Evolutionary conservation across 768 basidiomycete genomes (phyloP).

Genomic region (Phanerochaete carnosa): DNA sequence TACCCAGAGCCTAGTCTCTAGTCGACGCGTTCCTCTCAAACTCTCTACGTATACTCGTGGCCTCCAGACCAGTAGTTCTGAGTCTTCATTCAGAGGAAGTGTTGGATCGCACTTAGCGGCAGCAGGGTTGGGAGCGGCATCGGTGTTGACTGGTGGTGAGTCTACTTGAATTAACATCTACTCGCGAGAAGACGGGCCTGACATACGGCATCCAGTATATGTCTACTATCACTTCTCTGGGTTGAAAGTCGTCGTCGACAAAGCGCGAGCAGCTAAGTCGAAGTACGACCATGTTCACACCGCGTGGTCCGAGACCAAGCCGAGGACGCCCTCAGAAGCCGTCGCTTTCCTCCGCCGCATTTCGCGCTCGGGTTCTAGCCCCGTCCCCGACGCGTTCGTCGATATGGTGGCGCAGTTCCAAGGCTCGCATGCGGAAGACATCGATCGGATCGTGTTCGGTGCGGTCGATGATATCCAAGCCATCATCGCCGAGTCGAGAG

Average conservation of each 20-base stretch:
- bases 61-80: neutral
- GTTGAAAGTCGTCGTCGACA: slow-evolving; percentile 34
- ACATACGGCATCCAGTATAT: slow-evolving; percentile 28
- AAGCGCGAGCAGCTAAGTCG: slow-evolving; percentile 25
- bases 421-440: slow-evolving; percentile 37
- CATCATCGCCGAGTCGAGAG: slow-evolving; percentile 27
- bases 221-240: slow-evolving; percentile 40
- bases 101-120: slow-evolving; percentile 22
- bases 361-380: slow-evolving; percentile 36
- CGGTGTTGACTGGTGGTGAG: slow-evolving; percentile 26
- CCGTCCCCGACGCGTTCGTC: slow-evolving; percentile 42
- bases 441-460: slow-evolving; percentile 31
- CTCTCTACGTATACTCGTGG: neutral
- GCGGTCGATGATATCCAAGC: slow-evolving; percentile 36
- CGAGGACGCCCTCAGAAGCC: slow-evolving; percentile 28
- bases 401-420: slow-evolving; percentile 37
- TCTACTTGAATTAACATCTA: too few relatives aligned
- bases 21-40: neutral
- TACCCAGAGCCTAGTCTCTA: neutral
- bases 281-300: slow-evolving; percentile 24
- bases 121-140: slow-evolving; percentile 27
- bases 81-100: neutral
- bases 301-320: slow-evolving; percentile 20
- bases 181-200: neutral
- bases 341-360: slow-evolving; percentile 35